Base-by-base conservation (phyloP, 2,329 filamentous ascomycete genomes). In the Fusarium marasasianum region DNA sequence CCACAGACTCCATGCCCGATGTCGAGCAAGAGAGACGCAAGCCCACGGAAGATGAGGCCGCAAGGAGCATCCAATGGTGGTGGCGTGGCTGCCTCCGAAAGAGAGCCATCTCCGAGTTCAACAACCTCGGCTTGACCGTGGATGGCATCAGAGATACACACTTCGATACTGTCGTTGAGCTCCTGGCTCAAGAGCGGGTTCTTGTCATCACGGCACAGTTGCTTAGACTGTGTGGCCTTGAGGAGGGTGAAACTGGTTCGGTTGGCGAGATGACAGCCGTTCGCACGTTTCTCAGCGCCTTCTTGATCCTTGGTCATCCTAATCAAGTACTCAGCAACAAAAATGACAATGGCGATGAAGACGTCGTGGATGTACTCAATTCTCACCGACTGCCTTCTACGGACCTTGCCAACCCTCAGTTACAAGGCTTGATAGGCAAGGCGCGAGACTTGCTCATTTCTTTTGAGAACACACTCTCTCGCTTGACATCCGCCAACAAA, bases 241-340 rank as follows among this genome's bases (percentile, higher is more conserved):
- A 90, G 56, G 92, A 94, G 76, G 90, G 89, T 43, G 88, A 89
- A 7, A 82, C 87, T 6, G 88, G 89, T 22, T 91, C 90, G 3
- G 88, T 92, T 64, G 87, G 89, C 50, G 90, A 93, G 74, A 92
- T 93, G 86, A 91, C 92, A 41, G 89, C 90, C 22, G 90, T 93
- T 45, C 87, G 93, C 76, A 94, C 92, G 2, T 96, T 96, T 77
- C 83, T 96, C 63, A 94, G 93, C 79, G 92, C 94, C 10, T 96
- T 93, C 79, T 86, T 96, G 61, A 95, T 96, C 69, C 84, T 95
- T 33, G 93, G 92, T 3, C 94, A 96, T 80, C 93, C 94, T 3
- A 90, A 91, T 3, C 91, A 94, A 75, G 93, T 96, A 3, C 88
- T 96, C 40, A 93, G 89, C 81, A 93, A 91, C 80, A 93, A 94